Evolutionary conservation across 768 basidiomycete genomes (phyloP).

Genomic region (Leccinum pellstonianum): DNA sequence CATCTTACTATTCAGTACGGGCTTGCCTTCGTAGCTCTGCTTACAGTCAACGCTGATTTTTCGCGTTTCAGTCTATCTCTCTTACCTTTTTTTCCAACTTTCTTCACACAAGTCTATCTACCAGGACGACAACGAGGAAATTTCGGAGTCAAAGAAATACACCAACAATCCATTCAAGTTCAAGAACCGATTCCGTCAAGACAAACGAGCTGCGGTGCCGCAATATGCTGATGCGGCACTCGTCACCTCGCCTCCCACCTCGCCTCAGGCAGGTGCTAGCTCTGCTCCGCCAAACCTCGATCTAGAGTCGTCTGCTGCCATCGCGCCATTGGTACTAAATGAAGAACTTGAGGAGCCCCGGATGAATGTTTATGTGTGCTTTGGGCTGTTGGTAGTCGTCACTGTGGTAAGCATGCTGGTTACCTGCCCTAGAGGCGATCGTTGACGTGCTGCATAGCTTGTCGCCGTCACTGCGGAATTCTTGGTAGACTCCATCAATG

Average conservation of each 20-base stretch:
- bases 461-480: slow-evolving; percentile 60
- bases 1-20: slow-evolving; percentile 71
- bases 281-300: slow-evolving; percentile 3
- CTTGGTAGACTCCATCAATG: slow-evolving; percentile 80
- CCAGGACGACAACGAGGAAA: slow-evolving; percentile 41
- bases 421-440: not conserved
- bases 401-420: slow-evolving; percentile 52
- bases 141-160: slow-evolving; percentile 40
- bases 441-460: slow-evolving; percentile 33
- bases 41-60: slow-evolving; percentile 2
- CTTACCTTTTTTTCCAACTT: slow-evolving; percentile 78
- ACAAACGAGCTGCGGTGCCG: slow-evolving; percentile 7
- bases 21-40: not conserved
- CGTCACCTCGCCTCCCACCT: slow-evolving; percentile 8
- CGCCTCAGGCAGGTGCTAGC: not conserved
- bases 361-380: slow-evolving; percentile 54
- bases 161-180: slow-evolving; percentile 38
- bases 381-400: slow-evolving; percentile 52
- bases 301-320: slow-evolving; percentile 9
- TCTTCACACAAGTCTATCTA: slow-evolving; percentile 78
- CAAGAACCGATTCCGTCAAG: slow-evolving; percentile 19
- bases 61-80: slow-evolving; percentile 55
- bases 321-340: slow-evolving; percentile 1
- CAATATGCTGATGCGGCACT: slow-evolving; percentile 4
- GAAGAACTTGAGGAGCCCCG: slow-evolving; percentile 44